phyloP scores from a whole-genome alignment of 352 stramenopile genomes.

The Globisporangium emineosum region DNA sequence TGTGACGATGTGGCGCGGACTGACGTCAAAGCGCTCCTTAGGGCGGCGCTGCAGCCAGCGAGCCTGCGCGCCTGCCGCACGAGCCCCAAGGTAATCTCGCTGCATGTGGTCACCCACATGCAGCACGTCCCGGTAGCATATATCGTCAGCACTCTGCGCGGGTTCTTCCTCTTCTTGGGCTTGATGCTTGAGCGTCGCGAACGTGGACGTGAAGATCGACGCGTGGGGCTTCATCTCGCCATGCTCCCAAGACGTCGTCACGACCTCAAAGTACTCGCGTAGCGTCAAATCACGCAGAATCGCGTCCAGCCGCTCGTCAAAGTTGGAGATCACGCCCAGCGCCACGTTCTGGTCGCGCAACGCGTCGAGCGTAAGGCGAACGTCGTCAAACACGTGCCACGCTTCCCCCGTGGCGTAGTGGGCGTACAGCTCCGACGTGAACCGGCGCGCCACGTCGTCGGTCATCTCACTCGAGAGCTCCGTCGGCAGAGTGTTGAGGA shows the following conservation, averaged over 20 bases:
- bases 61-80: slow-evolving; percentile 35
- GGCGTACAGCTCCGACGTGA: slow-evolving; percentile 49
- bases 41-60: slow-evolving; percentile 33
- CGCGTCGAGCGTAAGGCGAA: slow-evolving; percentile 32
- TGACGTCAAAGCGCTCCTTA: slow-evolving; percentile 8
- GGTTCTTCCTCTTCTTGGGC: background rate
- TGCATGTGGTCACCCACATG: slow-evolving; percentile 61
- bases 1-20: slow-evolving; percentile 24
- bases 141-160: background rate
- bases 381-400: slow-evolving; percentile 66
- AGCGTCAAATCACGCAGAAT: slow-evolving; percentile 47
- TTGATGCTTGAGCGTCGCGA: slow-evolving; percentile 15
- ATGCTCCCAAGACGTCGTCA: slow-evolving; percentile 60
- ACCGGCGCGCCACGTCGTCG: slow-evolving; percentile 19
- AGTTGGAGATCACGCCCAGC: slow-evolving; percentile 76
- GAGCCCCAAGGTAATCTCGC: slow-evolving; percentile 55
- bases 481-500: slow-evolving; percentile 39
- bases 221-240: slow-evolving; percentile 46
- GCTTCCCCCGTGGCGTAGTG: slow-evolving; percentile 46
- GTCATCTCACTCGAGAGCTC: slow-evolving; percentile 21
- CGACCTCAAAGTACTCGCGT: slow-evolving; percentile 41
- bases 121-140: slow-evolving; percentile 23
- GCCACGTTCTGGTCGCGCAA: slow-evolving; percentile 22
- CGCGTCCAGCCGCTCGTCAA: slow-evolving; percentile 60
- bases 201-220: slow-evolving; percentile 58